Base-by-base conservation (phyloP, 2,329 filamentous ascomycete species). In the Colletotrichum tropicicola region DNA sequence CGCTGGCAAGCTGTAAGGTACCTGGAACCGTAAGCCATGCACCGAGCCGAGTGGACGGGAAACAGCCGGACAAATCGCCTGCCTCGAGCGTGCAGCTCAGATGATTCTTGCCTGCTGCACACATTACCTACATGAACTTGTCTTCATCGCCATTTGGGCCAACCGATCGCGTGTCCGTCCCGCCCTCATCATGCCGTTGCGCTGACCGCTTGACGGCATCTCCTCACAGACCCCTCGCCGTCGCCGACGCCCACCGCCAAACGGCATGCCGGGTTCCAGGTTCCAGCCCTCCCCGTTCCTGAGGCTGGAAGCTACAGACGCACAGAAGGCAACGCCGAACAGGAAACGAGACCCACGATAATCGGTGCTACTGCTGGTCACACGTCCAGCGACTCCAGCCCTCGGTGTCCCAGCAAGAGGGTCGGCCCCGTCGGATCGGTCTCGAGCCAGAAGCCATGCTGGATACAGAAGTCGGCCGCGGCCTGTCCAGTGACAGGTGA, bases 371-470 rank as follows among this genome's bases (percentile, higher is more conserved):
- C 56, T 49, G 44, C 32, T 55, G 49, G 61, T 56, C 57, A 65
- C 51, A 62, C 51, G 35, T 45, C 19, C 19, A 21, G 17, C n/a
- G 39, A 43, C 37, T 27, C 21, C 58, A 61, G 32, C 57, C 39
- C 28, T 53, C 25, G 27, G 27, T 37, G 48, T 59, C 32, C 55
- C 44, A 56, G 58, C 19, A 55, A 37, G 49, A 37, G 49, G 47
- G 27, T 52, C 44, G 62, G 57, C 49, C 57, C 62, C 51, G 30
- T 54, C 58, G 58, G 57, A 62, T 56, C 58, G 58, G 62, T 65
- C 51, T 56, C 35, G 37, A 62, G 35, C 62, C 51, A 62, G 55
- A 63, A 59, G 60, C 61, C 61, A 65, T 61, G 27, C 62, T 63
- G 43, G 51, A 65, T 45, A 27, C 44, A 58, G 58, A 51, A 45